Evolutionary conservation across 192 early-diverging fungal genomes (phyloP).

Genomic region (Mortierella claussenii): DNA sequence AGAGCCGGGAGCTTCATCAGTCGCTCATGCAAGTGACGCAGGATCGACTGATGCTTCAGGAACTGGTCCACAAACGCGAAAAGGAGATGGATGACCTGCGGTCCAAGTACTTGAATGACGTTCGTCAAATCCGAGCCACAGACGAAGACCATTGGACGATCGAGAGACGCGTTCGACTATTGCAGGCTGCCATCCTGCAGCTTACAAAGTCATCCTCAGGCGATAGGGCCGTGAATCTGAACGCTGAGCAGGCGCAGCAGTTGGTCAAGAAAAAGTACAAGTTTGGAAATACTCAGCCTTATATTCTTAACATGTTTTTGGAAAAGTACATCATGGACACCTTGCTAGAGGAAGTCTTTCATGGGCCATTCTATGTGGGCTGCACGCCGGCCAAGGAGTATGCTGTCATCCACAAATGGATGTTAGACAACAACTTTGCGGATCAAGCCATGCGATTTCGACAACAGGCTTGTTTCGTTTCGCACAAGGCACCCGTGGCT

Average conservation of each 20-base stretch:
- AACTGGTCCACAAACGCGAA: slow-evolving; percentile 48
- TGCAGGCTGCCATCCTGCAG: slow-evolving; percentile 52
- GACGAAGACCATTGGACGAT: slow-evolving; percentile 57
- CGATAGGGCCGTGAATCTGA: slow-evolving; percentile 44
- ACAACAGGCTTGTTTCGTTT: slow-evolving; percentile 54
- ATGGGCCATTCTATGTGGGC: slow-evolving; percentile 54
- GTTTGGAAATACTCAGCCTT: slow-evolving; percentile 49
- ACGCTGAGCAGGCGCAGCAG: slow-evolving; percentile 28
- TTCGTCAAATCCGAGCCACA: slow-evolving; percentile 59
- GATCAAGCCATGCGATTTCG: slow-evolving; percentile 53
- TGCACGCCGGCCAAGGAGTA: slow-evolving; percentile 40
- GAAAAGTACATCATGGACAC: slow-evolving; percentile 66
- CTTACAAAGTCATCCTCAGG: slow-evolving; percentile 49
- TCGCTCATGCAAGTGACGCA: slow-evolving; percentile 36
- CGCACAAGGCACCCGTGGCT: slow-evolving; percentile 38
- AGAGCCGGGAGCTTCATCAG: slow-evolving; percentile 39
- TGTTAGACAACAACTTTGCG: slow-evolving; percentile 35
- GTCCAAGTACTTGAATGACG: slow-evolving; percentile 53
- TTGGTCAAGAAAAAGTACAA: slow-evolving; percentile 51
- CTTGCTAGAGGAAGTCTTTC: slow-evolving; percentile 56
- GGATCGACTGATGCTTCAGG: slow-evolving; percentile 48
- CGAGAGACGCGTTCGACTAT: slow-evolving; percentile 37
- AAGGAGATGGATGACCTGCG: slow-evolving; percentile 52
- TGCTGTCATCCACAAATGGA: slow-evolving; percentile 46
- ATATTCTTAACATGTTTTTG: slow-evolving; percentile 58